These are phyloP conservation scores for Xylaria digitata DNA, from an alignment of 2,329 filamentous ascomycete genomes.

Conservation along the genomic window DNA sequence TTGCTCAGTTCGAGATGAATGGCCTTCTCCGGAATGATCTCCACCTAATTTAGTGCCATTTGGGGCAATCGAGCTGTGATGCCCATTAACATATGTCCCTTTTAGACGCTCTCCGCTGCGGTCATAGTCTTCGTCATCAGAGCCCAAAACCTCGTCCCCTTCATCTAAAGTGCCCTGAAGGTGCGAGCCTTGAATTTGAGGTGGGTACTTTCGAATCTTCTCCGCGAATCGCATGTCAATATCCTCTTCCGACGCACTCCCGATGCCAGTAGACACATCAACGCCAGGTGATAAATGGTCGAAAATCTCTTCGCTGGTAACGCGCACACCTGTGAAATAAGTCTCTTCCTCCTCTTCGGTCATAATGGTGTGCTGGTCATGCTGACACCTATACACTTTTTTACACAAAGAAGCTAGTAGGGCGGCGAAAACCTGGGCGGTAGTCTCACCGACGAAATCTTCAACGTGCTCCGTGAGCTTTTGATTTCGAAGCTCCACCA, in stretches of 20 bases:
- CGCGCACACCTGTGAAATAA: slow-evolving; percentile 51
- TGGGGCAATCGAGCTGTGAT: slow-evolving; percentile 31
- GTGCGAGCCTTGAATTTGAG: slow-evolving; percentile 44
- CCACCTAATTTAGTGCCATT: slow-evolving; percentile 47
- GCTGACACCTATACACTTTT: slow-evolving; percentile 73
- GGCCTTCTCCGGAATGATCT: slow-evolving; percentile 61
- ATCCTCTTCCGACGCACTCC: slow-evolving; percentile 58
- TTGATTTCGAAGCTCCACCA: slow-evolving; percentile 83
- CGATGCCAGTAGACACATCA: slow-evolving; percentile 68
- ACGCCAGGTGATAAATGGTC: slow-evolving; percentile 64
- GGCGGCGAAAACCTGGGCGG: slow-evolving; percentile 80
- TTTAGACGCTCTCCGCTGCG: slow-evolving; percentile 45
- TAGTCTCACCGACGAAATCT: slow-evolving; percentile 76
- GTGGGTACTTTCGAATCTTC: slow-evolving; percentile 57
- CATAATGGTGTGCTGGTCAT: slow-evolving; percentile 63
- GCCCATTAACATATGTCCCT: slow-evolving; percentile 46
- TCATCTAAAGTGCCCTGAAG: slow-evolving; percentile 44
- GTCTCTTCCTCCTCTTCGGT: slow-evolving; percentile 55
- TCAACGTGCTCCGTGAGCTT: slow-evolving; percentile 79
- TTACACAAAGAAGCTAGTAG: slow-evolving; percentile 78
- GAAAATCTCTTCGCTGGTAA: slow-evolving; percentile 68
- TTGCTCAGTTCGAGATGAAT: slow-evolving; percentile 57
- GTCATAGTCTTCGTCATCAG: slow-evolving; percentile 54
- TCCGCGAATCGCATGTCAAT: slow-evolving; percentile 60
- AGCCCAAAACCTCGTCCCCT: slow-evolving; percentile 47